Evolutionary conservation across 208 protist genomes (phyloP).

Genomic region (Tritrichomonas foetus): DNA sequence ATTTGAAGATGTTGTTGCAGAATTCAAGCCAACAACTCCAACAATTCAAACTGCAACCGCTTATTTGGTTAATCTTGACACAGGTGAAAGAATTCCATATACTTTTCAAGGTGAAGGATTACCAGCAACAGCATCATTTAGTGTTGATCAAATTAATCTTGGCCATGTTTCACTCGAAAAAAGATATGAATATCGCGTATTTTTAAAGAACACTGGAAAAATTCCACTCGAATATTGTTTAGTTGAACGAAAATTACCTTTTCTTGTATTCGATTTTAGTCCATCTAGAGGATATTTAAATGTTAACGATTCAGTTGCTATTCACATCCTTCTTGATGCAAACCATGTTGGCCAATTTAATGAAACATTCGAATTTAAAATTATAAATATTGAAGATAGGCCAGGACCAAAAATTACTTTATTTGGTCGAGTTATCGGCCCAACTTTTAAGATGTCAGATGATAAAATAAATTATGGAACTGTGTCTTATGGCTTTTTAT

Average conservation of each 20-base stretch:
- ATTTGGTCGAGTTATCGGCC: neutral
- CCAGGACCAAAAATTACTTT: neutral
- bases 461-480: neutral
- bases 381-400: neutral
- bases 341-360: conserved; percentile 21
- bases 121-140: neutral
- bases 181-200: neutral
- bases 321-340: neutral
- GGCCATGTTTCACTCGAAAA: neutral
- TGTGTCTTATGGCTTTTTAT: neutral
- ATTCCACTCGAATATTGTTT: neutral
- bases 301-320: neutral
- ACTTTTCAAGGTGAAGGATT: neutral
- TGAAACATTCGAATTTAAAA: neutral
- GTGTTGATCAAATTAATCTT: neutral
- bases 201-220: neutral
- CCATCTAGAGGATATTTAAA: neutral
- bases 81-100: neutral
- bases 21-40: neutral
- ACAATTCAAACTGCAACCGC: neutral
- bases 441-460: neutral
- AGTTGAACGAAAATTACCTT: neutral
- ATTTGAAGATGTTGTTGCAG: neutral
- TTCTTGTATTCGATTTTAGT: neutral
- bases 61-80: neutral